These are phyloP conservation scores for Alternaria novae-zelandiae DNA, from an alignment of 2,329 filamentous ascomycete species.

Conservation along the genomic window DNA sequence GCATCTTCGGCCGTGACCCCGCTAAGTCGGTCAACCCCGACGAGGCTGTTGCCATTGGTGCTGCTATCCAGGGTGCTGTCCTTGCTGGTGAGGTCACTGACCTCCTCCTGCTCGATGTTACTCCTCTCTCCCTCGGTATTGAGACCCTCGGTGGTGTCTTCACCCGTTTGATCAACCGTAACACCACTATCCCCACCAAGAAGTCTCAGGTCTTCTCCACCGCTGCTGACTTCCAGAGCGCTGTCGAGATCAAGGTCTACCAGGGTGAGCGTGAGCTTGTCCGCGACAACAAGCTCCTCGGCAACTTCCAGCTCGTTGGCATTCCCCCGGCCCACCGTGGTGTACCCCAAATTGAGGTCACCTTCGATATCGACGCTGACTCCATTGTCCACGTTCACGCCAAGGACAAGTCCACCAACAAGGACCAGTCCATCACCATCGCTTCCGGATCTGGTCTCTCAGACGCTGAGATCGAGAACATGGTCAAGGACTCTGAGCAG, in stretches of 20 bases:
- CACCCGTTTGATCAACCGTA: slow-evolving; percentile 97
- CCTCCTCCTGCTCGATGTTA: slow-evolving; percentile 92
- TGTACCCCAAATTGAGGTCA: slow-evolving; percentile 96
- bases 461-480: slow-evolving; percentile 91
- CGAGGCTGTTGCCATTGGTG: slow-evolving; percentile 96
- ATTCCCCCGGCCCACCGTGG: slow-evolving; percentile 96
- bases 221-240: slow-evolving; percentile 96
- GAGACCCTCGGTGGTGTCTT: slow-evolving; percentile 98
- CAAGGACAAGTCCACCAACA: slow-evolving; percentile 99
- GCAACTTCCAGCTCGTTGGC: slow-evolving; percentile 99
- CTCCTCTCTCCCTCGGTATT: slow-evolving; percentile 94
- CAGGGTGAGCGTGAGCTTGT: slow-evolving; percentile 99
- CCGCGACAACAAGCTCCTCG: slow-evolving; percentile 96
- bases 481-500: slow-evolving; percentile 98
- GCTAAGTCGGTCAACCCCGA: slow-evolving; percentile 99
- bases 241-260: slow-evolving; percentile 99
- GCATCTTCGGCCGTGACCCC: slow-evolving; percentile 93
- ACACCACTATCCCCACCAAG: slow-evolving; percentile 99
- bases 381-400: slow-evolving; percentile 97
- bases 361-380: slow-evolving; percentile 98
- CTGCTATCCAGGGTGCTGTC: slow-evolving; percentile 95
- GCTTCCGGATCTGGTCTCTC: slow-evolving; percentile 96
- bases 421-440: slow-evolving; percentile 99
- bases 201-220: slow-evolving; percentile 99
- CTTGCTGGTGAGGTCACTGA: slow-evolving; percentile 97